These are phyloP conservation scores for Isoetes engelmannii DNA, from an alignment of 83 land plant species.

Conservation along the genomic window DNA sequence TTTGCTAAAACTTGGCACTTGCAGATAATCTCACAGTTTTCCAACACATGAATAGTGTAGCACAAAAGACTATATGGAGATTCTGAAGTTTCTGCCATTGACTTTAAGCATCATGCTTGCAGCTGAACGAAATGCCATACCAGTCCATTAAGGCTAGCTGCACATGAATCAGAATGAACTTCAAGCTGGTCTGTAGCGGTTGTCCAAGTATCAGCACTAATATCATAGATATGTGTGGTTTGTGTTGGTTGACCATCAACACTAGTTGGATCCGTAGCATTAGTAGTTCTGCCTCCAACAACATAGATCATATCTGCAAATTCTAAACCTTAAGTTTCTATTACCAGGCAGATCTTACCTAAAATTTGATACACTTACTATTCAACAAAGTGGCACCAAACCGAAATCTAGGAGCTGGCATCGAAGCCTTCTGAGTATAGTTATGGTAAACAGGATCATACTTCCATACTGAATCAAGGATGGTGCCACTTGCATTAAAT, in stretches of 20 bases:
- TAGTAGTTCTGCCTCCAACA: slow-evolving; percentile 33
- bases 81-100: too few relatives aligned
- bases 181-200: slow-evolving; percentile 20
- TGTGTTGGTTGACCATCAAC: slow-evolving; percentile 4
- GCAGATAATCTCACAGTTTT: too few relatives aligned
- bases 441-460: slow-evolving; percentile 33
- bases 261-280: background rate
- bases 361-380: slow-evolving; percentile 16
- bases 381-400: slow-evolving; percentile 39
- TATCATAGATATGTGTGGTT: slow-evolving; percentile 29
- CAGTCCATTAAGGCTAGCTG: slow-evolving; percentile 34
- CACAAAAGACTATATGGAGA: too few relatives aligned
- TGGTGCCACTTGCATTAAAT: slow-evolving; percentile 17
- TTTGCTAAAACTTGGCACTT: too few relatives aligned
- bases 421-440: slow-evolving; percentile 23
- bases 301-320: slow-evolving; percentile 26
- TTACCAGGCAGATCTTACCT: background rate
- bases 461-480: slow-evolving; percentile 24
- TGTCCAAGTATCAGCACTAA: slow-evolving; percentile 26
- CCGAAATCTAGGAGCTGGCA: slow-evolving; percentile 39
- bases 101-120: background rate
- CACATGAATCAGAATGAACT: slow-evolving; percentile 36
- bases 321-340: background rate
- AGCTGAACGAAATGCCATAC: slow-evolving; percentile 12
- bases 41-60: too few relatives aligned